phyloP scores from a whole-genome alignment of 495 filamentous ascomycete species.

The Aspergillus mulundensis region DNA sequence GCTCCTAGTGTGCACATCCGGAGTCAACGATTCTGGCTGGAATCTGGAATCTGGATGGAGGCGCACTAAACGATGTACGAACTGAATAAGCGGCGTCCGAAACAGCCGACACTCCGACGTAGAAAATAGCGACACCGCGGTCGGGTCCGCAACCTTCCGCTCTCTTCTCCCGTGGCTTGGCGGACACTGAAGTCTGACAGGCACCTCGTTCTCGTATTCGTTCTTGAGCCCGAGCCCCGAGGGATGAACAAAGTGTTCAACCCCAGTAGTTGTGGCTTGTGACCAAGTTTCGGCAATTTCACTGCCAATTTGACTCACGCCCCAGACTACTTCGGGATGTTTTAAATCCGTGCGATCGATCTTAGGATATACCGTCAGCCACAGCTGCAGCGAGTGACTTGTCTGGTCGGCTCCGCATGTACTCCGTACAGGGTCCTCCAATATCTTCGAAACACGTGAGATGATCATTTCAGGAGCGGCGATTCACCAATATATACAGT shows the following conservation, averaged over 20 bases:
- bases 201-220: too few species aligned
- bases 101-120: neutral
- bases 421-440: neutral
- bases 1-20: neutral
- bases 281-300: too few species aligned
- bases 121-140: too few species aligned
- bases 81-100: neutral
- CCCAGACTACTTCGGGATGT: too few species aligned
- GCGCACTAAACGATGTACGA: constrained; percentile 1
- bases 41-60: neutral
- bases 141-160: constrained; percentile 1
- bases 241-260: too few species aligned
- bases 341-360: neutral
- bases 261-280: too few species aligned
- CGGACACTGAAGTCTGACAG: too few species aligned
- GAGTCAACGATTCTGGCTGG: neutral
- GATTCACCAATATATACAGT: constrained; percentile 41
- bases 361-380: neutral
- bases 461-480: constrained; percentile 37
- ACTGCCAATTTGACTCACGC: too few species aligned
- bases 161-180: neutral
- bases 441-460: neutral
- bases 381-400: neutral
- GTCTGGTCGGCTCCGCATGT: too few species aligned
- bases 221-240: neutral